Conservation (phyloP, 306 rosid genomes). For the Ziziphus jujuba region DNA sequence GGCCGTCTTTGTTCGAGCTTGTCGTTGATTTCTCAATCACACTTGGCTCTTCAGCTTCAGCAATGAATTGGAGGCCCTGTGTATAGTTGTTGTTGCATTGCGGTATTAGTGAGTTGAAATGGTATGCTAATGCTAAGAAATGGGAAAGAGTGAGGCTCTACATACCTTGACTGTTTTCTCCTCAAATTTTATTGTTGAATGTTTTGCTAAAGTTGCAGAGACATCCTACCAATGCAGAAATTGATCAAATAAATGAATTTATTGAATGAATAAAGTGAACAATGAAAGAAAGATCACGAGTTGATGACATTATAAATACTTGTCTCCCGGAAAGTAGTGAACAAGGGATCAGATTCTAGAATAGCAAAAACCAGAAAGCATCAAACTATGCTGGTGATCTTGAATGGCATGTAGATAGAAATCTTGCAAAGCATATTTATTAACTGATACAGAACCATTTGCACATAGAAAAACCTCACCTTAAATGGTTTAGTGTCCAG, state of each 20-base stretch:
- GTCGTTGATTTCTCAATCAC: conserved; percentile 4
- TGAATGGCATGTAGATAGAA: neutral
- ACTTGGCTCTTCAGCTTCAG: conserved; percentile 33
- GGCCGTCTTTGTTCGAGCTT: conserved; percentile 12
- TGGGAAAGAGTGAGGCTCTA: neutral
- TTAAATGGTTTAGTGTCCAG: conserved; percentile 31
- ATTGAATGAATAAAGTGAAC: neutral
- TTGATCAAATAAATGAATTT: neutral
- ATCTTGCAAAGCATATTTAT: neutral
- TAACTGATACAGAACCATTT: neutral
- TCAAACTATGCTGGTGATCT: neutral
- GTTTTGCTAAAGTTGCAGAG: conserved; percentile 29
- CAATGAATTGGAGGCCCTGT: conserved; percentile 59
- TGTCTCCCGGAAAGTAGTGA: neutral
- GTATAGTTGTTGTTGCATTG: neutral
- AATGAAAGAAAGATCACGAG: neutral
- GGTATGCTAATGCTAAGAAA: neutral
- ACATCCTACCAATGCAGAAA: conserved; percentile 28
- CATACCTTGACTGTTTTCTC: conserved; percentile 50
- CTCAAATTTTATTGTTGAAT: conserved; percentile 30
- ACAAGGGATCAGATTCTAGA: neutral
- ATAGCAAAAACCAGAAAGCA: neutral
- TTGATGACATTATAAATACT: neutral
- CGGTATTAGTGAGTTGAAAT: neutral
- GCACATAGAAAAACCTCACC: conserved; percentile 13